Percentiles rank a stretch among this genome's conserved stretches.
Evolutionary conservation across 2,329 filamentous ascomycete genomes (phyloP).

Genomic region (Mariannaea elegans): DNA sequence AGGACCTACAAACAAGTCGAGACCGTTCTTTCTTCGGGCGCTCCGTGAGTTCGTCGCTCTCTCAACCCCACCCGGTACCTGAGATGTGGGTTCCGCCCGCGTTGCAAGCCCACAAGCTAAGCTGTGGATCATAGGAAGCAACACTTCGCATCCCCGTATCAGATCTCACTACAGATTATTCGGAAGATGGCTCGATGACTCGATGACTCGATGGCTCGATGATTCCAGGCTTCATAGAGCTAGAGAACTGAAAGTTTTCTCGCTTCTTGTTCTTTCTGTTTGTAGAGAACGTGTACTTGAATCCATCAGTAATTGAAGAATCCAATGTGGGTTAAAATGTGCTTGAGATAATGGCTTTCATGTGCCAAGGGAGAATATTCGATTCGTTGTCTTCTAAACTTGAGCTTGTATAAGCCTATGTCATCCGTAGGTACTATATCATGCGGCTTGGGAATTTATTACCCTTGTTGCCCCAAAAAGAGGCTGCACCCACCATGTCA

Average conservation of each 20-base stretch:
- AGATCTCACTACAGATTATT: slow-evolving; percentile 5
- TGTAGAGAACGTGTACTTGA: too few relatives aligned
- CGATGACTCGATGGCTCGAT: neutral
- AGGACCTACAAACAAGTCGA: slow-evolving; percentile 31
- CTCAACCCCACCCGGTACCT: slow-evolving; percentile 38
- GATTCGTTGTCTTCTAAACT: too few relatives aligned
- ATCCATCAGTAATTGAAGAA: too few relatives aligned
- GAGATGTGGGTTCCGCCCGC: slow-evolving; percentile 34
- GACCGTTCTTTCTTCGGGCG: slow-evolving; percentile 41
- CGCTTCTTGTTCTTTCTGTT: too few relatives aligned
- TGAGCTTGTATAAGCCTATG: too few relatives aligned
- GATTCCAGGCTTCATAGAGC: too few relatives aligned
- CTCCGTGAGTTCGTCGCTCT: slow-evolving; percentile 36
- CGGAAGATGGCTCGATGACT: slow-evolving; percentile 7
- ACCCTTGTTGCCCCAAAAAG: slow-evolving; percentile 3
- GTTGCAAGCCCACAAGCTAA: slow-evolving; percentile 9
- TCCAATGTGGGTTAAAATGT: too few relatives aligned
- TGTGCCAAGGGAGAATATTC: too few relatives aligned
- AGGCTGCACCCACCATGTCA: slow-evolving; percentile 9
- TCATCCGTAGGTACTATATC: neutral
- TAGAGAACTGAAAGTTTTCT: too few relatives aligned
- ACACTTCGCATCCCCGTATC: slow-evolving; percentile 21
- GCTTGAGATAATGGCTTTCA: too few relatives aligned
- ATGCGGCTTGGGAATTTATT: slow-evolving; percentile 5
- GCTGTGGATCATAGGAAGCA: slow-evolving; percentile 22